Conservation (phyloP, 352 stramenopile species). For the Globisporangium solare region DNA sequence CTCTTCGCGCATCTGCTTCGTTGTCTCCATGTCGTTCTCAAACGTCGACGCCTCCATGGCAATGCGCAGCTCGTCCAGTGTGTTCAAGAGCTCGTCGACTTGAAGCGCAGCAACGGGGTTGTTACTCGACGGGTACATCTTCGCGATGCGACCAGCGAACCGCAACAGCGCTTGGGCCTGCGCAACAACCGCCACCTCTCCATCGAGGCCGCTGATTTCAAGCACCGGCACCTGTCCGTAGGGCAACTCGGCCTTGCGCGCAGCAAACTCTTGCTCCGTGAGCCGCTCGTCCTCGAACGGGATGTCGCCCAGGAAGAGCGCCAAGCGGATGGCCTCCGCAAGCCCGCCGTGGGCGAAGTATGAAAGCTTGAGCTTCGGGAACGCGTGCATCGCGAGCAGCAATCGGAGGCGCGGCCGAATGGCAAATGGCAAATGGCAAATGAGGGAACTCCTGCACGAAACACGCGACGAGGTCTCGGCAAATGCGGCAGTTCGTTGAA, state of each 20-base stretch:
- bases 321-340: slow-evolving; percentile 45
- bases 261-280: slow-evolving; percentile 24
- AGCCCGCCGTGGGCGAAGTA: slow-evolving; percentile 42
- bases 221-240: slow-evolving; percentile 43
- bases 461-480: too few species aligned
- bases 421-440: too few species aligned
- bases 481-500: too few species aligned
- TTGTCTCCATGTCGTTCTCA: slow-evolving; percentile 29
- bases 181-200: slow-evolving; percentile 17
- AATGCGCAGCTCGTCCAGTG: slow-evolving; percentile 21
- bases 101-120: slow-evolving; percentile 22
- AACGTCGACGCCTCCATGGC: slow-evolving; percentile 17
- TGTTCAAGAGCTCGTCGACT: slow-evolving; percentile 28
- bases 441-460: neutral
- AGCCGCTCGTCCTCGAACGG: slow-evolving; percentile 43
- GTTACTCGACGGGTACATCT: slow-evolving; percentile 28
- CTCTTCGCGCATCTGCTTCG: slow-evolving; percentile 27
- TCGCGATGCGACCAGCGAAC: slow-evolving; percentile 25
- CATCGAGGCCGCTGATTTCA: slow-evolving; percentile 26
- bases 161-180: slow-evolving; percentile 27
- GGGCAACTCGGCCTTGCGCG: slow-evolving; percentile 29
- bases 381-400: slow-evolving; percentile 11
- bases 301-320: slow-evolving; percentile 39
- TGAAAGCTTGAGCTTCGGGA: slow-evolving; percentile 33
- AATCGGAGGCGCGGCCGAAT: too few species aligned